Evolutionary conservation across 805 yeast genomes (phyloP).

Genomic region (Hanseniaspora valbyensis): DNA sequence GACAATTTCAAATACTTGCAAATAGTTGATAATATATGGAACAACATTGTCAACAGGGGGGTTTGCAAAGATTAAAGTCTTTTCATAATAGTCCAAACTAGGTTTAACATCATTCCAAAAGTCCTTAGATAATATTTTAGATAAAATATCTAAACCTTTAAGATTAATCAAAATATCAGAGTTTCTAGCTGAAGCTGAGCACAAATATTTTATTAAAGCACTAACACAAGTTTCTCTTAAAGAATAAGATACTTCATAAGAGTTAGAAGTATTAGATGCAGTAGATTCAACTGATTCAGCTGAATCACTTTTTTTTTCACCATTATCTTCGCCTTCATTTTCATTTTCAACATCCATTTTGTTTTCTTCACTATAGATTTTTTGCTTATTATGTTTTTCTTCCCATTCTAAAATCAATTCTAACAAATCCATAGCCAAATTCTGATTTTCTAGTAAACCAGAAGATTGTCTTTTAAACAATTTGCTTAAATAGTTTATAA

Average conservation of each 20-base stretch:
- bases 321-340: background rate
- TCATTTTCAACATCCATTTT: conserved; percentile 25
- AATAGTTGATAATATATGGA: conserved; percentile 77
- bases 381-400: conserved; percentile 21
- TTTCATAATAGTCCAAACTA: conserved; percentile 75
- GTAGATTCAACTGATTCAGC: conserved; percentile 28
- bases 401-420: conserved; percentile 85
- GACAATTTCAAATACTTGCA: conserved; percentile 78
- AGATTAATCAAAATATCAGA: conserved; percentile 74
- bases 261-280: conserved; percentile 30
- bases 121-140: conserved; percentile 56
- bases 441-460: conserved; percentile 53
- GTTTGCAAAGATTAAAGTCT: conserved; percentile 71
- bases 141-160: conserved; percentile 67
- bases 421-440: conserved; percentile 78
- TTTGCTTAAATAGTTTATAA: conserved; percentile 86
- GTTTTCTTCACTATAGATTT: conserved; percentile 22
- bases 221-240: conserved; percentile 86
- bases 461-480: conserved; percentile 66
- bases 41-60: conserved; percentile 54
- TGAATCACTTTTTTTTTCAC: background rate
- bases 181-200: conserved; percentile 74
- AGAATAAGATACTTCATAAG: conserved; percentile 47
- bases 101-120: conserved; percentile 88
- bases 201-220: conserved; percentile 73